Conservation (phyloP, 768 basidiomycete species). For the Astraeus odoratus region DNA sequence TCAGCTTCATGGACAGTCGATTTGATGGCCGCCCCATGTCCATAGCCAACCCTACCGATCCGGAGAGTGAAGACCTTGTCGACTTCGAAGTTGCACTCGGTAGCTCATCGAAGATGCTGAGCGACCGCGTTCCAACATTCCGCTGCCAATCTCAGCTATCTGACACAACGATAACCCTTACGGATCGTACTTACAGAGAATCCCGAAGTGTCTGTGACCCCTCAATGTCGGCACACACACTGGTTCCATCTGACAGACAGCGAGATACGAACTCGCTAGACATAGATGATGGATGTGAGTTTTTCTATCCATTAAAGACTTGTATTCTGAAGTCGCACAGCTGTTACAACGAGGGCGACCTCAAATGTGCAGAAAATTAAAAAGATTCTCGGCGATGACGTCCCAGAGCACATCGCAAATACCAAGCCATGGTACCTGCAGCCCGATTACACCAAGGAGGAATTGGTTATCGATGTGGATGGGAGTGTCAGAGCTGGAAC, state of each 20-base stretch:
- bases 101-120: slow-evolving; percentile 27
- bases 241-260: slow-evolving; percentile 16
- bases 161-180: slow-evolving; percentile 27
- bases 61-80: slow-evolving; percentile 46
- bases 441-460: slow-evolving; percentile 68
- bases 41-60: slow-evolving; percentile 32
- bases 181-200: slow-evolving; percentile 18
- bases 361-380: slow-evolving; percentile 50
- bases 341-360: slow-evolving; percentile 16
- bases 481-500: slow-evolving; percentile 84
- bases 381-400: slow-evolving; percentile 59
- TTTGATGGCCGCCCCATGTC: slow-evolving; percentile 38
- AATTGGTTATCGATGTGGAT: slow-evolving; percentile 83
- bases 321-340: slow-evolving; percentile 9
- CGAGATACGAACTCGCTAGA: slow-evolving; percentile 13
- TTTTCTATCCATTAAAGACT: background rate
- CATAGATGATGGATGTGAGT: slow-evolving; percentile 22
- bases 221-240: slow-evolving; percentile 18
- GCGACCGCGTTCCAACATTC: slow-evolving; percentile 21
- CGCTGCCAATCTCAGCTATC: slow-evolving; percentile 30
- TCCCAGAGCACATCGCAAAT: slow-evolving; percentile 39
- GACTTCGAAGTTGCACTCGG: slow-evolving; percentile 50
- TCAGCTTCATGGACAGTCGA: slow-evolving; percentile 52
- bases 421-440: slow-evolving; percentile 79
- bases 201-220: slow-evolving; percentile 20